These are phyloP conservation scores for Cladosporium oxysporum DNA, from an alignment of 2,329 filamentous ascomycete genomes.

Conservation along the genomic window DNA sequence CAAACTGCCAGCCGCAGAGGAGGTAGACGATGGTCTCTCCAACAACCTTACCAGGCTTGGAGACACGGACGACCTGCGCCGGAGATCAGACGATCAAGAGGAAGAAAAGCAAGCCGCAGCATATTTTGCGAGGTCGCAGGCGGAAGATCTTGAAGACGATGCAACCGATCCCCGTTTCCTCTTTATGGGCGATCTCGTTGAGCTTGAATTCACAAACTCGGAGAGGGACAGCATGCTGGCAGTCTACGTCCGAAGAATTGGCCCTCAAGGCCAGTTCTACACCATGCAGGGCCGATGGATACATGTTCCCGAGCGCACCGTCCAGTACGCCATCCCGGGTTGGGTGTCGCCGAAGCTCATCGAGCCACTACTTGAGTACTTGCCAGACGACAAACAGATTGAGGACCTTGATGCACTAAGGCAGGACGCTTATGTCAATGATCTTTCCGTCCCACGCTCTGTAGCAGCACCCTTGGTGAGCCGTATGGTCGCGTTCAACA, in stretches of 20 bases:
- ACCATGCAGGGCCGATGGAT: constrained; percentile 53
- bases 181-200: constrained; percentile 52
- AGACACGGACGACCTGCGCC: constrained; percentile 30
- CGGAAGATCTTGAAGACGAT: constrained; percentile 37
- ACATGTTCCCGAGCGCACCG: constrained; percentile 38
- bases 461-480: constrained; percentile 48
- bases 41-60: constrained; percentile 36
- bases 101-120: constrained; percentile 28
- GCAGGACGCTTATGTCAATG: constrained; percentile 40
- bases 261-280: constrained; percentile 49
- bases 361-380: constrained; percentile 50
- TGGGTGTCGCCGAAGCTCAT: constrained; percentile 51
- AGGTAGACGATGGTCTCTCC: constrained; percentile 28
- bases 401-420: constrained; percentile 33
- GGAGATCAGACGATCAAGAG: constrained; percentile 28
- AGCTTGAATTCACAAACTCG: constrained; percentile 39
- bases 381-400: constrained; percentile 48
- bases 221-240: constrained; percentile 48
- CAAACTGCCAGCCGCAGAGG: constrained; percentile 25
- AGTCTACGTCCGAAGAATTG: constrained; percentile 46
- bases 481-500: constrained; percentile 47
- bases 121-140: constrained; percentile 23
- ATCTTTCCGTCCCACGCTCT: constrained; percentile 47
- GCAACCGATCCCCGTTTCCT: constrained; percentile 38
- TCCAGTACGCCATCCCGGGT: constrained; percentile 53